phyloP scores from a whole-genome alignment of 768 basidiomycete species.

The Mycena capillaripes region DNA sequence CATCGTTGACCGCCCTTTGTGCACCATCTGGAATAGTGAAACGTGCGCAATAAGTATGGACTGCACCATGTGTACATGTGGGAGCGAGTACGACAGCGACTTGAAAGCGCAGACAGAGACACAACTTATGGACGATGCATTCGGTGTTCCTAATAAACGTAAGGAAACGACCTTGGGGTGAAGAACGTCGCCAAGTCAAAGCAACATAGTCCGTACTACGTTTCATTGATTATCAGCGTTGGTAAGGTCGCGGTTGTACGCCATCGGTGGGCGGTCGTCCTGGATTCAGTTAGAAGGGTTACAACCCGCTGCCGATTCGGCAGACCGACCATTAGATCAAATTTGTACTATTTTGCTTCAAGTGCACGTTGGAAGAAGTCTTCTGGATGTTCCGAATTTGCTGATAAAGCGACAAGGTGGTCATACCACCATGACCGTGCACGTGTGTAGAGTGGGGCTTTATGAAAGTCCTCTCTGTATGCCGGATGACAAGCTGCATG shows the following conservation, averaged over 20 bases:
- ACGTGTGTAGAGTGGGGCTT: too few species aligned
- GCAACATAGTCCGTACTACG: too few species aligned
- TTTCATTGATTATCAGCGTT: too few species aligned
- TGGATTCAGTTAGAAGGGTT: too few species aligned
- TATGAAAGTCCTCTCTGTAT: too few species aligned
- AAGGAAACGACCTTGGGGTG: not conserved
- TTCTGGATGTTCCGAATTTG: not conserved
- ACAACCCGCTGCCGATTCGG: not conserved
- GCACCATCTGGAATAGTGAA: not conserved
- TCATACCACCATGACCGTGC: slow-evolving; percentile 3
- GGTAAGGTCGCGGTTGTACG: not conserved
- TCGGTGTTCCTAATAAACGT: not conserved
- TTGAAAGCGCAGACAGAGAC: not conserved
- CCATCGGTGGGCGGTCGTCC: too few species aligned
- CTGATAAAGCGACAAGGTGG: not conserved
- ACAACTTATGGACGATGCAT: not conserved
- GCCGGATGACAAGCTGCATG: too few species aligned
- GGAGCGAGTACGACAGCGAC: not conserved
- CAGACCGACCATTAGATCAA: not conserved
- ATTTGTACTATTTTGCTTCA: not conserved
- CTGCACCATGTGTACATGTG: slow-evolving; percentile 1
- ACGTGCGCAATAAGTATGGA: slow-evolving; percentile 15
- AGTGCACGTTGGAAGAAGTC: slow-evolving; percentile 2
- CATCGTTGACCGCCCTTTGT: not conserved
- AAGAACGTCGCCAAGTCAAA: not conserved